Percentiles rank a stretch among this genome's conserved stretches.
Evolutionary conservation across 1,284 basidiomycete species (phyloP).

Genomic region (Thecaphora thlaspeos): DNA sequence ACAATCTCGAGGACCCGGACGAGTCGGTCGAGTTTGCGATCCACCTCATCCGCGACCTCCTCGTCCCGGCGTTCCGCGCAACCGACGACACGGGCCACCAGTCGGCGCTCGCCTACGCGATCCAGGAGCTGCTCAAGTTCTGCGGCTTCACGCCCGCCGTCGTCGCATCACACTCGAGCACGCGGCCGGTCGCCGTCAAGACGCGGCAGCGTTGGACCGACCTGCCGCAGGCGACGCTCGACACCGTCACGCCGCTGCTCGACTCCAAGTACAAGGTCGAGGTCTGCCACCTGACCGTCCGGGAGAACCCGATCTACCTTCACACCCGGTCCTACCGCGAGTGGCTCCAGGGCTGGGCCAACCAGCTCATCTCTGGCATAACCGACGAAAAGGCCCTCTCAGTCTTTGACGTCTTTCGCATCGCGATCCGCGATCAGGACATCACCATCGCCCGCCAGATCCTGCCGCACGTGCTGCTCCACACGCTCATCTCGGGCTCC

Average conservation of each 20-base stretch:
- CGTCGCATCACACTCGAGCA: slow-evolving; percentile 58
- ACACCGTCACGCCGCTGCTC: slow-evolving; percentile 79
- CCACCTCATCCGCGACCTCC: slow-evolving; percentile 79
- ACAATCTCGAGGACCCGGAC: slow-evolving; percentile 77
- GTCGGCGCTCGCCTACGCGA: slow-evolving; percentile 81
- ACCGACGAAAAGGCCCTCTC: slow-evolving; percentile 54
- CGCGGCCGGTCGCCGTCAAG: slow-evolving; percentile 64
- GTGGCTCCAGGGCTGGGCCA: slow-evolving; percentile 91
- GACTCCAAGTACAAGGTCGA: slow-evolving; percentile 51
- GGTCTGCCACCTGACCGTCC: slow-evolving; percentile 22
- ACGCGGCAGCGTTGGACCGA: slow-evolving; percentile 69
- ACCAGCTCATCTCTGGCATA: slow-evolving; percentile 70
- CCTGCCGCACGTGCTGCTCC: slow-evolving; percentile 86
- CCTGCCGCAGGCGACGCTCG: slow-evolving; percentile 79
- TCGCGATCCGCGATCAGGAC: slow-evolving; percentile 81
- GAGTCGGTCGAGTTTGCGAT: slow-evolving; percentile 80
- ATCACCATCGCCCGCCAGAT: slow-evolving; percentile 85
- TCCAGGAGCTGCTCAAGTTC: slow-evolving; percentile 86
- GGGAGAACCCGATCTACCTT: slow-evolving; percentile 65
- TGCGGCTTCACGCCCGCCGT: slow-evolving; percentile 80
- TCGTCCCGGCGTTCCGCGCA: slow-evolving; percentile 88
- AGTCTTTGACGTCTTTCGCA: slow-evolving; percentile 79
- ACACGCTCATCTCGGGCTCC: slow-evolving; percentile 76
- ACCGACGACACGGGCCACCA: slow-evolving; percentile 94
- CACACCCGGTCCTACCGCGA: slow-evolving; percentile 80